A percentile compares a stretch with the other conserved stretches of the same genome.
phyloP scores from a whole-genome alignment of 2,329 filamentous ascomycete genomes.

The Paracamarosporium sp. region DNA sequence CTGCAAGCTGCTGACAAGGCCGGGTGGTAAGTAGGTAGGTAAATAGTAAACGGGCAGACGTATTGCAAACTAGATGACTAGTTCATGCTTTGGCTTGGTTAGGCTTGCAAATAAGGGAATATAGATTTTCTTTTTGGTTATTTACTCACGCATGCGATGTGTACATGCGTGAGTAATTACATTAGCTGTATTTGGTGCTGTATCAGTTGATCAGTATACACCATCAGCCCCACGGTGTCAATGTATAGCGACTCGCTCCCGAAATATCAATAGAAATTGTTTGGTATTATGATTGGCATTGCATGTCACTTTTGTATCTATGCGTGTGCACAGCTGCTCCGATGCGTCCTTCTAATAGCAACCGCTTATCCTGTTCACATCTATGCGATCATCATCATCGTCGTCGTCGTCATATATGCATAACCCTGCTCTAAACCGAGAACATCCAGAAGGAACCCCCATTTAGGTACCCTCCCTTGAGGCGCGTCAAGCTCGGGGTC shows the following conservation, averaged over 20 bases:
- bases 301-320: neutral
- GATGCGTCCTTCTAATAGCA: neutral
- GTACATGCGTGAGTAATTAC: too few relatives aligned
- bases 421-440: too few relatives aligned
- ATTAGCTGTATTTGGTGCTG: too few relatives aligned
- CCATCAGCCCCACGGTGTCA: too few relatives aligned
- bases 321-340: neutral
- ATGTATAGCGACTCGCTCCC: too few relatives aligned
- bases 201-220: too few relatives aligned
- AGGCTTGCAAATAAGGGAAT: neutral
- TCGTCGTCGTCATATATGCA: neutral
- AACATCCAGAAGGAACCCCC: neutral
- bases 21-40: neutral
- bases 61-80: too few relatives aligned
- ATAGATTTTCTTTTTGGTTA: neutral
- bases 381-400: neutral
- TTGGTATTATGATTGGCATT: neutral
- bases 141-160: too few relatives aligned
- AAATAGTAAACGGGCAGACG: neutral
- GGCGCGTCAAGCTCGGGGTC: too few relatives aligned
- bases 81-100: neutral
- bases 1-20: slow-evolving; percentile 37
- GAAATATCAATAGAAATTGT: neutral
- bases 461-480: too few relatives aligned
- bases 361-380: neutral